Evolutionary conservation across 78 protist genomes (phyloP).

Genomic region (Andalucia godoyi): DNA sequence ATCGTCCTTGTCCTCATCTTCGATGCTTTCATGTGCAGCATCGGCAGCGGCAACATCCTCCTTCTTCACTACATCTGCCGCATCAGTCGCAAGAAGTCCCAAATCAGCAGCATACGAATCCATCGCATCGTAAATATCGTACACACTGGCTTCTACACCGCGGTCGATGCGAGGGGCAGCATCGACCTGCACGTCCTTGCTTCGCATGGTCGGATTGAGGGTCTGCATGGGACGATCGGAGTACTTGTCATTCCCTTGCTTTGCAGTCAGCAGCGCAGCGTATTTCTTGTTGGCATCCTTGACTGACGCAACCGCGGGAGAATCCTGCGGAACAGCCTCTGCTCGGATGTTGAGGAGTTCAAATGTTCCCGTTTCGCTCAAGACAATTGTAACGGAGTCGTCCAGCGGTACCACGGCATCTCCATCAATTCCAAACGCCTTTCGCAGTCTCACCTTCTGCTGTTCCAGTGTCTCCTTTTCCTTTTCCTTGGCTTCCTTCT

Average conservation of each 20-base stretch:
- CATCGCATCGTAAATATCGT: constrained; percentile 9
- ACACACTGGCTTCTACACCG: neutral
- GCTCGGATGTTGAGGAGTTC: neutral
- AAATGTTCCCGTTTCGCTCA: constrained; percentile 11
- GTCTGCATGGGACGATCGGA: constrained; percentile 25
- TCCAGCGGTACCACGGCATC: too few species aligned
- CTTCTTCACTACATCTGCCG: too few species aligned
- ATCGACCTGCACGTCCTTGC: constrained; percentile 7
- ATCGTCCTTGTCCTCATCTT: neutral
- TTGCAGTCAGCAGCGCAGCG: neutral
- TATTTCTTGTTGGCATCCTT: neutral
- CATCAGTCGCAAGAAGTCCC: neutral
- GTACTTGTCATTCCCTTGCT: constrained; percentile 5
- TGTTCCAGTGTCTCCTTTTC: too few species aligned
- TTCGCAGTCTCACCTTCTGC: too few species aligned
- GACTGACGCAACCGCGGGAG: neutral
- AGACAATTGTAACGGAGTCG: neutral
- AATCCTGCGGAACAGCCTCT: neutral
- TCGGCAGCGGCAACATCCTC: neutral
- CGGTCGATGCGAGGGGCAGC: neutral
- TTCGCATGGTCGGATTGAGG: neutral
- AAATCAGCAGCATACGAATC: too few species aligned
- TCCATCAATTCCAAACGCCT: too few species aligned
- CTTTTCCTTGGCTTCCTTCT: too few species aligned
- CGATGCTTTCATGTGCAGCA: neutral